Conservation (phyloP, 2,329 filamentous ascomycete genomes). For the Colletotrichum sp. region DNA sequence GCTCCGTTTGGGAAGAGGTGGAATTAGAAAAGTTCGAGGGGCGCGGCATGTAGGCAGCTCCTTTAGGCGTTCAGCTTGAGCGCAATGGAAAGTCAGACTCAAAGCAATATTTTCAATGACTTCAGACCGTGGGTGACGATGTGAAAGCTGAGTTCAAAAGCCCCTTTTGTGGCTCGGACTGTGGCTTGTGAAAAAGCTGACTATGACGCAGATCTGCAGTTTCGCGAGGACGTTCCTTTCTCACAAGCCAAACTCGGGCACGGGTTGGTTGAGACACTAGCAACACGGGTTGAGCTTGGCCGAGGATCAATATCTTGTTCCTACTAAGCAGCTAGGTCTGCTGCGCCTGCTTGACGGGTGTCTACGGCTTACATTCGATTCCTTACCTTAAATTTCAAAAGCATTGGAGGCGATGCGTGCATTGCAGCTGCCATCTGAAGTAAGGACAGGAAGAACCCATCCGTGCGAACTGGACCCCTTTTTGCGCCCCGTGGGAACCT, state of each 20-base stretch:
- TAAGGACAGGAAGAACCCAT: neutral
- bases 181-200: neutral
- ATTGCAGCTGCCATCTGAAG: neutral
- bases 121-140: neutral
- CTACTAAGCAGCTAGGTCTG: neutral
- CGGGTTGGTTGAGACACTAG: neutral
- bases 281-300: neutral
- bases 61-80: slow-evolving; percentile 10
- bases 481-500: neutral
- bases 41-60: slow-evolving; percentile 8
- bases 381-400: neutral
- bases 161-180: neutral
- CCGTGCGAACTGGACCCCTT: neutral
- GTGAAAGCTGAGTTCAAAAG: neutral
- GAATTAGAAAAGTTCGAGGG: slow-evolving; percentile 5
- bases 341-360: neutral
- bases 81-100: slow-evolving; percentile 9
- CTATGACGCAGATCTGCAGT: neutral
- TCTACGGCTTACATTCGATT: neutral
- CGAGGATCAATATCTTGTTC: neutral
- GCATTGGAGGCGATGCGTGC: neutral
- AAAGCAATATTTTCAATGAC: neutral
- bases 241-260: neutral
- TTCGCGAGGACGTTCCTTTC: neutral
- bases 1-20: neutral